A percentile compares a stretch with the other conserved stretches of the same genome.
Evolutionary conservation across 164 flowering plant genomes (phyloP).

Genomic region (Protea cynaroides): DNA sequence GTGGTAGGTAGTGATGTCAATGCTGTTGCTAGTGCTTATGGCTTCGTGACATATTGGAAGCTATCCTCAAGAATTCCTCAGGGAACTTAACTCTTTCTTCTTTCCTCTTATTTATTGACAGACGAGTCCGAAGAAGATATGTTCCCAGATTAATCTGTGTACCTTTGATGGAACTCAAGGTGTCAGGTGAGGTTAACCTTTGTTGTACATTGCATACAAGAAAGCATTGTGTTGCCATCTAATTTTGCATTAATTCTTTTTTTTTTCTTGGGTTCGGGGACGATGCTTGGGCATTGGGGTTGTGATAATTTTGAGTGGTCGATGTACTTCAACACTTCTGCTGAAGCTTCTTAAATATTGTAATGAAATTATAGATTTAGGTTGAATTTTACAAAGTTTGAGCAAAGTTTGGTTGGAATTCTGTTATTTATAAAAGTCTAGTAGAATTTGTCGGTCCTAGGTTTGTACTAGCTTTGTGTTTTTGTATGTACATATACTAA

Average conservation of each 20-base stretch:
- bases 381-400: no score
- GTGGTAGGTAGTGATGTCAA: neutral
- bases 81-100: neutral
- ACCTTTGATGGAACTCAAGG: constrained; percentile 67
- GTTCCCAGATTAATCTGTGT: constrained; percentile 78
- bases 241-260: no score
- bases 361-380: no score
- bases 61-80: neutral
- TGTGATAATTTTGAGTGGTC: neutral
- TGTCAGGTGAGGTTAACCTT: constrained; percentile 45
- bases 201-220: neutral
- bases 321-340: neutral
- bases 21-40: neutral
- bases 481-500: no score
- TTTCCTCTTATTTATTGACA: constrained; percentile 18
- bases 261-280: no score
- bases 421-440: no score
- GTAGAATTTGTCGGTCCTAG: no score
- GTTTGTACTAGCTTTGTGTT: no score
- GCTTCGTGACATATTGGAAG: neutral
- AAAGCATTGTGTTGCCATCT: no score
- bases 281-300: no score
- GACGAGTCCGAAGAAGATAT: constrained; percentile 60
- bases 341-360: neutral
- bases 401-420: no score